Conservation (phyloP, 2,329 filamentous ascomycete genomes). For the Venturia pyrina region DNA sequence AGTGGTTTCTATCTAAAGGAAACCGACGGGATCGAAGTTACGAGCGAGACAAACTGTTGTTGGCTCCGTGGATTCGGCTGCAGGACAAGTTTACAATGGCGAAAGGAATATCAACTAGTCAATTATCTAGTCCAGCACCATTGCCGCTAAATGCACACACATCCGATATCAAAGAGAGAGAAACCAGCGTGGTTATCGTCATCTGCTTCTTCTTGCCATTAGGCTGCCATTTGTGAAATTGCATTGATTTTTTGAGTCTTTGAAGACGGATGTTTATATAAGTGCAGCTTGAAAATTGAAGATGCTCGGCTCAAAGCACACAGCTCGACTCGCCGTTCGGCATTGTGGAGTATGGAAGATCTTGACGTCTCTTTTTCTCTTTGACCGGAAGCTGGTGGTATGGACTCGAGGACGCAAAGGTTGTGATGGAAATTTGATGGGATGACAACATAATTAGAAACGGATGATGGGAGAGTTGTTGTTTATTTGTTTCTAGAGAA, state of each 20-base stretch:
- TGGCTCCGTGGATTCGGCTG: not conserved
- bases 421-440: no score
- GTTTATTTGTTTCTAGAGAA: not conserved
- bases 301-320: not conserved
- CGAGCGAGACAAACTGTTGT: not conserved
- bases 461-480: no score
- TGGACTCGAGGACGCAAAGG: no score
- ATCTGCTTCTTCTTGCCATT: constrained; percentile 11
- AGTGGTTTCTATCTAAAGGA: not conserved
- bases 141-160: constrained; percentile 11
- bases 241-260: constrained; percentile 26
- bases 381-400: no score
- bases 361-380: no score
- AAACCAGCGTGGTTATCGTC: no score
- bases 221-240: constrained; percentile 21
- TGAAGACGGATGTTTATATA: constrained; percentile 20
- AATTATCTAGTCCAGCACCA: not conserved
- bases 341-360: not conserved
- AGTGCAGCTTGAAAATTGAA: not conserved
- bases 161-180: no score
- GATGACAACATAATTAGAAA: no score
- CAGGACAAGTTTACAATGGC: not conserved
- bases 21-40: not conserved
- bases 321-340: not conserved
- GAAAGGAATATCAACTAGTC: not conserved